Percentiles rank a stretch among this genome's conserved stretches.
phyloP scores from a whole-genome alignment of 2,329 filamentous ascomycete genomes.

The Alternaria consortialis region DNA sequence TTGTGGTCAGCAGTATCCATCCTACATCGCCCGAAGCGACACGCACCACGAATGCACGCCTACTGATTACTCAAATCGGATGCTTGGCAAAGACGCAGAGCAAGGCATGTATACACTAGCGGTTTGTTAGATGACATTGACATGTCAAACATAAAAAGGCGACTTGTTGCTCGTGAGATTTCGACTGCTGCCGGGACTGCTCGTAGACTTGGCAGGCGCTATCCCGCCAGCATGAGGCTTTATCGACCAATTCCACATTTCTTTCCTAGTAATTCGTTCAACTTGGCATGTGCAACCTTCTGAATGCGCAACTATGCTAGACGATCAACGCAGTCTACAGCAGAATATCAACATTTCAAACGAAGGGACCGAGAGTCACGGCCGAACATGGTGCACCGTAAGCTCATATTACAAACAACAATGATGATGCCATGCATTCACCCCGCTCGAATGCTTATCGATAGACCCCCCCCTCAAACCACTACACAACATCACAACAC shows the following conservation, averaged over 20 bases:
- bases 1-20: not conserved
- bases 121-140: not conserved
- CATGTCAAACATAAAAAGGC: too few species aligned
- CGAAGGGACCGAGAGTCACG: not conserved
- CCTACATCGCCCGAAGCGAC: slow-evolving; percentile 8
- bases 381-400: not conserved
- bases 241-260: not conserved
- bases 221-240: not conserved
- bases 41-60: not conserved
- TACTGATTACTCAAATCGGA: not conserved
- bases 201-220: not conserved
- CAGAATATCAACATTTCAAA: not conserved
- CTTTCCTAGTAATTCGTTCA: not conserved
- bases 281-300: not conserved
- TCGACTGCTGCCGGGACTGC: not conserved
- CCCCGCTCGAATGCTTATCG: slow-evolving; percentile 20
- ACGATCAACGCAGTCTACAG: not conserved
- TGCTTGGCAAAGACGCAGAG: not conserved
- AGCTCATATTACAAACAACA: not conserved
- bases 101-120: not conserved
- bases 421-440: slow-evolving; percentile 18
- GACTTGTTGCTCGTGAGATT: not conserved
- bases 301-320: not conserved
- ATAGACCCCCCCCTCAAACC: slow-evolving; percentile 12
- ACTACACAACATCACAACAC: not conserved